Conservation (phyloP, 2,329 filamentous ascomycete species). For the Reticulascus tulasneorum region DNA sequence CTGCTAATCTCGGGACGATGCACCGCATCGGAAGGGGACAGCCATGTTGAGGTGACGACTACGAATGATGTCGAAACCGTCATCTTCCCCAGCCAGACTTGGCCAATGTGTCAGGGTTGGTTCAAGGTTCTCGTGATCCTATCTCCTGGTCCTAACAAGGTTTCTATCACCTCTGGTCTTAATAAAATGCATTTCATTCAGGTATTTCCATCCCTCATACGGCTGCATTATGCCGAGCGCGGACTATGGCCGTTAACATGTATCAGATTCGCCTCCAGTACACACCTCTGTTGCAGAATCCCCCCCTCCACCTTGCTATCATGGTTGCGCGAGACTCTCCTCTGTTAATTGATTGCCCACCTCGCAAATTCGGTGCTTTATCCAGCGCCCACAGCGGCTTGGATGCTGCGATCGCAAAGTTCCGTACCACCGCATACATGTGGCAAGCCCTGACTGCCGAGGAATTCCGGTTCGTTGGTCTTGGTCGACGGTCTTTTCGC, state of each 20-base stretch:
- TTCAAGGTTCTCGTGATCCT: conserved; percentile 8
- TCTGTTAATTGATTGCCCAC: conserved; percentile 64
- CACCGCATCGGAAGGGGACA: no score
- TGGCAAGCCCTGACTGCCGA: conserved; percentile 76
- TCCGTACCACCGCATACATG: conserved; percentile 69
- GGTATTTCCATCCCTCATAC: no score
- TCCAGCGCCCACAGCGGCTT: conserved; percentile 48
- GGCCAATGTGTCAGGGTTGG: conserved; percentile 2
- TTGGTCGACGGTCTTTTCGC: conserved; percentile 66
- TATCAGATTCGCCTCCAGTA: no score
- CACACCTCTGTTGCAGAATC: conserved; percentile 48
- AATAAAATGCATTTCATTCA: no score
- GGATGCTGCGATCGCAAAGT: conserved; percentile 64
- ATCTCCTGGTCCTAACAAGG: conserved; percentile 4
- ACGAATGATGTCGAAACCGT: no score
- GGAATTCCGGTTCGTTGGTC: conserved; percentile 66
- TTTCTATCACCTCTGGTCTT: conserved; percentile 4
- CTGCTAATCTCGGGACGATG: no score
- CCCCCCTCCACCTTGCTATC: conserved; percentile 69
- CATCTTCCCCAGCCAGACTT: conserved; percentile 9
- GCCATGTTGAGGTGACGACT: no score
- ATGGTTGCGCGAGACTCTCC: conserved; percentile 67
- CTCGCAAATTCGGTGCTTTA: conserved; percentile 51
- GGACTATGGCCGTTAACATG: no score
- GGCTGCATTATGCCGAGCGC: no score